Percentiles rank a stretch among this genome's conserved stretches.
Conservation (phyloP, 352 stramenopile species). For the Globisporangium emineosum region DNA sequence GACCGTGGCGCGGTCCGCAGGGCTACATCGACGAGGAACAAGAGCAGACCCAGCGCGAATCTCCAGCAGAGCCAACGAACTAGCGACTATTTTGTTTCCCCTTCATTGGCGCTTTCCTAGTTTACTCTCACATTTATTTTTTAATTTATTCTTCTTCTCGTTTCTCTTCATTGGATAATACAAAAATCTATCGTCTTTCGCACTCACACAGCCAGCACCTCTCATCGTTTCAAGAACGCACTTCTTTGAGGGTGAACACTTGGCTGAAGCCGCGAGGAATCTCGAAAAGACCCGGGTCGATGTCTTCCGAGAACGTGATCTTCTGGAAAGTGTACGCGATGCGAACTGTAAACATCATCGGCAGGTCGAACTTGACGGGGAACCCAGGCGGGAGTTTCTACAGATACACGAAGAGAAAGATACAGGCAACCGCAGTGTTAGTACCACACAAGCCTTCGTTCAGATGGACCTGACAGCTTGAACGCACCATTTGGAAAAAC, state of each 20-base stretch:
- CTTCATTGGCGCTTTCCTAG: neutral
- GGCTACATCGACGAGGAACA: conserved; percentile 7
- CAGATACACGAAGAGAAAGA: neutral
- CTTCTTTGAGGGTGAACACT: conserved; percentile 58
- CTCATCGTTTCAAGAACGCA: conserved; percentile 18
- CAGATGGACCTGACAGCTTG: neutral
- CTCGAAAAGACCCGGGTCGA: conserved; percentile 53
- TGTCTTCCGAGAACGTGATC: conserved; percentile 43
- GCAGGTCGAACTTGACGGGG: conserved; percentile 77
- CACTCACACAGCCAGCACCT: neutral
- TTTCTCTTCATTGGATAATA: neutral
- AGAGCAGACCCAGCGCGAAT: neutral
- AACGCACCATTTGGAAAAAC: conserved; percentile 79
- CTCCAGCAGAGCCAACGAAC: neutral
- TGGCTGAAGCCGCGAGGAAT: conserved; percentile 50
- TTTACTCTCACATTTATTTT: neutral
- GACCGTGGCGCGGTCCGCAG: neutral
- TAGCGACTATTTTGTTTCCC: too few species aligned
- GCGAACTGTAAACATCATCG: conserved; percentile 80
- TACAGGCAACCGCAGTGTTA: conserved; percentile 11
- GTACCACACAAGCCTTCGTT: neutral
- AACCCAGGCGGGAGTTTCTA: conserved; percentile 81
- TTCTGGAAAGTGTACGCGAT: conserved; percentile 84
- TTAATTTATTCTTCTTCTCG: conserved; percentile 7
- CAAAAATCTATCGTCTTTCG: conserved; percentile 2